Evolutionary conservation across 495 filamentous ascomycete genomes (phyloP), one percentile per base, ranked within the genome.

Genomic region (Glutinoglossum americanum): DNA sequence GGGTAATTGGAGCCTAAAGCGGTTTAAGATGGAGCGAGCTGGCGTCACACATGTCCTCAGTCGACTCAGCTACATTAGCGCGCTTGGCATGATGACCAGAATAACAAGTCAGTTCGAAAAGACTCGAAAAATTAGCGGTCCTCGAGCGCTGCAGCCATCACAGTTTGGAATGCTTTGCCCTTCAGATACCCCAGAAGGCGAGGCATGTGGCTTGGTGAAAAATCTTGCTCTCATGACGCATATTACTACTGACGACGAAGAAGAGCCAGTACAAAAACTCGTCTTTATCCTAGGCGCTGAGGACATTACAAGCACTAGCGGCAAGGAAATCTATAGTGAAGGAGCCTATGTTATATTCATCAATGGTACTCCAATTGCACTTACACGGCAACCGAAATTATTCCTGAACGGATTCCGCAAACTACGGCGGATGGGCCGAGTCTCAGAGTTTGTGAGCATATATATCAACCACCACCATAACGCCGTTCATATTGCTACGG

Each of bases 71-170:
- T 99, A 95, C 65, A 95, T 97, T 70, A 86, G 84, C 62, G 93
- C 93, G 11, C 76, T 99, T n/a, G 93, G 93, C 57, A 97, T 97
- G 93, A 97, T 99, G 93, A 97, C 93, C 11, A 81, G 92, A 63
- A 97, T 97, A 62, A 89, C 81, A 71, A 93, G 85, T 77, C 92
- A 97, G 72, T 97, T 99, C 66, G 92, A 97, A 66, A 97, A 97
- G 74, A 95, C 90, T 1, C 73, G 92, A 62, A 99, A 99, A 67
- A 86, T 99, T 61, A 84, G 80, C 65, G 93, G 93, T 57, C 92
- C 92, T 63, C 81, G 92, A 74, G 92, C 93, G 10, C 74, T 99
- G 17, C 92, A 99, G 66, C 87, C 92, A 10, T 97, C 93, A 0
- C 89, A 97, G 60, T 99, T 94, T 69, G 92, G 92, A 59, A 92